Evolutionary conservation across 768 basidiomycete genomes (phyloP), one percentile per base, ranked within the genome.

Genomic region (Auricularia sp.): DNA sequence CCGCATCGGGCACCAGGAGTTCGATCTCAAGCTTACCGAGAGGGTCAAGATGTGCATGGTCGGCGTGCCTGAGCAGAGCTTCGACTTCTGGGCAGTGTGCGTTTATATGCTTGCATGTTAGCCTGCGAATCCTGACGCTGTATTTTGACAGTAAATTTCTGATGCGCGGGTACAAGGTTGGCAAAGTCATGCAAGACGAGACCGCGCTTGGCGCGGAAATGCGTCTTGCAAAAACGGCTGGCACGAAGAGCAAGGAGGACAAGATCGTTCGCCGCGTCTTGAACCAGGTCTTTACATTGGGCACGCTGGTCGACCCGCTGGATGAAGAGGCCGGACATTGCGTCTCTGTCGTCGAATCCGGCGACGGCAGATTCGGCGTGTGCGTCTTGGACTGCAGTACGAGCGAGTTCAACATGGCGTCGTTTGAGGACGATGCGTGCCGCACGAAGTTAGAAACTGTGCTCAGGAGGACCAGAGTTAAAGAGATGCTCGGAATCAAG

Each of bases 31-130:
- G 71, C 80, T 93, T 42, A 93, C 91, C 0, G 81, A 87, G 64
- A 79, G 97, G 66, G 97, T 98, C 58, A 98, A 98, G 76, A 99
- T 99, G 97, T 93, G 88, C 66, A 99, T 99, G 96, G 96, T 96
- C 62, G 97, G 97, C 43, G 95, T 98, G 5, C 97, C 97, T 0
- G 97, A 98, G 72, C 86, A 83, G 76, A 86, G 87, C 2, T 95
- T 99, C 76, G 93, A 95, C 70, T 88, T 90, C 70, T 95, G 91
- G 91, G 90, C 90, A 18, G 89, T 90, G 86, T 90, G 74, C 77
- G 86, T 81, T 6, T 36, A 58, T 61, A 42, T 64, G 43, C 59
- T 29, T 43, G 56, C 36, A 42, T 39, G 7, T 42, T 8, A 33
- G 3, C 54, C 58, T 33, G 51, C 10, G 56, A 64, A n/a, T 35